Base-by-base conservation (phyloP, 768 basidiomycete genomes). In the Tylopilus sp. region DNA sequence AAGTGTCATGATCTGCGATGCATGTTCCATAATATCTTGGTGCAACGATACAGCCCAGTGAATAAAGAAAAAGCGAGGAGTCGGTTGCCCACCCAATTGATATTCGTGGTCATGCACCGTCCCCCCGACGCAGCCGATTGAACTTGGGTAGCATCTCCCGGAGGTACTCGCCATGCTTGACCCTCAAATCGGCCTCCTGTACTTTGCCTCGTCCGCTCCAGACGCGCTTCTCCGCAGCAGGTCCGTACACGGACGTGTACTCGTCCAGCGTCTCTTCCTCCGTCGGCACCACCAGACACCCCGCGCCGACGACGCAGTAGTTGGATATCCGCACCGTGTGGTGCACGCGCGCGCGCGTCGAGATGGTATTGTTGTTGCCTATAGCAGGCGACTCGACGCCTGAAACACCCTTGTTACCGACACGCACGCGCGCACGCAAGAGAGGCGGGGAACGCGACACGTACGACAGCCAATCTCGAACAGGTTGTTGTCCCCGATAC, bases 401-500 rank as follows among this genome's bases (percentile, higher is more conserved):
- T 97, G n/a, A 25, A 47, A 62, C 36, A 23, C 4, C 28, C 18
- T 9, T 5, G 10, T 30, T 17, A n/a, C n/a, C n/a, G n/a, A n/a
- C n/a, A n/a, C n/a, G n/a, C n/a, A n/a, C n/a, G n/a, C n/a, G n/a
- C n/a, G n/a, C n/a, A n/a, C n/a, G n/a, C n/a, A n/a, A n/a, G n/a
- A n/a, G 28, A 28, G 28, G 28, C n/a, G 25, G 28, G 28, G 11
- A 28, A 39, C 23, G 3, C 30, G 15, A 17, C 13, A 83, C 90
- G 55, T 63, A 95, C 95, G 86, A 68, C 87, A 91, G 20, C 89
- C 91, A 47, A 97, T 91, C 71, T 97, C 92, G 62, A 99, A 95
- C 51, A 94, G 74, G 67, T 98, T 98, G 54, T 90, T 84, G 66
- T 95, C 86, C 6, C 95, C 95, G 43, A 99, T 92, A 18, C 85